Evolutionary conservation across 2,329 filamentous ascomycete genomes (phyloP), one percentile per base, ranked within the genome.

Genomic region (Diaporthe sp.): DNA sequence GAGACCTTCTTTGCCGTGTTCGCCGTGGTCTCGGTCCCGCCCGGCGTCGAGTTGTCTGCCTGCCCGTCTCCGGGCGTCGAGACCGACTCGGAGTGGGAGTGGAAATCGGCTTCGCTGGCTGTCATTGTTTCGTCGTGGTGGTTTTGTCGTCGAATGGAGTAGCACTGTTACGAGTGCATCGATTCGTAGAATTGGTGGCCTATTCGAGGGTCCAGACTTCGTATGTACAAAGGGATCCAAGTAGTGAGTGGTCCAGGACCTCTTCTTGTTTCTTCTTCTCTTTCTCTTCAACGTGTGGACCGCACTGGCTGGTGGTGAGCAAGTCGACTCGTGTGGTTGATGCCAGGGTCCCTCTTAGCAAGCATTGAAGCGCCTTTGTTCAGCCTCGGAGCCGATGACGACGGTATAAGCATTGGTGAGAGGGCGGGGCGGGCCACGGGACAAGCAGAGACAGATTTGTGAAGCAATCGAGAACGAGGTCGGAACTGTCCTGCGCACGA

Each of bases 331-430:
- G 56, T 59, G 39, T 51, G 27, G 27, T 42, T 63, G 37, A 71
- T 39, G 56, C 35, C 32, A 55, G 56, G 44, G 32, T 39, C 59
- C 53, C 50, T 55, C 56, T 71, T 53, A 61, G 70, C 56, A 44
- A 71, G 70, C 70, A 53, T 71, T 55, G 68, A 71, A 63, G 35
- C 56, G 70, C 32, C 59, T 63, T 58, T 32, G 59, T 71, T 55
- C 44, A 71, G 47, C 47, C 70, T 71, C 44, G 44, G 35, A 55
- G 70, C 59, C 47, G 70, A 53, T 51, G 70, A 63, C 44, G 56
- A 71, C 25, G 70, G 56, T 53, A 42, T 61, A 63, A 53, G 56
- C 56, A 63, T 44, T 32, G 50, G 44, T 27, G 47, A 22, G 47
- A 22, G 32, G 32, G 44, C 8, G 30, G 47, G 32, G 47, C 44